Conservation (phyloP, 306 rosid genomes). For the Dryas drummondii region DNA sequence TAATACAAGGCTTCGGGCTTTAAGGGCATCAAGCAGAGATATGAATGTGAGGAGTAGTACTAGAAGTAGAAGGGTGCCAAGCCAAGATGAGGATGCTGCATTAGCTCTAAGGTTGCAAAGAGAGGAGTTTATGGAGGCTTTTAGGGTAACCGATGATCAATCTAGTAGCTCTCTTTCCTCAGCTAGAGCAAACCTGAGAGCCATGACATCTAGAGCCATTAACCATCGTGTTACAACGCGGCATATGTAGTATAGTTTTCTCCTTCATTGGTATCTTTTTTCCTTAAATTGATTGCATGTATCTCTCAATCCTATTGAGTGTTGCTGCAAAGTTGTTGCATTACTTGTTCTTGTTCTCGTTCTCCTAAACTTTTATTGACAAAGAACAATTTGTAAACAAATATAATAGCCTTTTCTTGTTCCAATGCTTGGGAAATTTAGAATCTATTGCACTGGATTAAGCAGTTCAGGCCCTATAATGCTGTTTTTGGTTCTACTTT, state of each 20-base stretch:
- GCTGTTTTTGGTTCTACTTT: no score
- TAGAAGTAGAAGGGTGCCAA: conserved; percentile 52
- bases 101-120: conserved; percentile 83
- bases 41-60: conserved; percentile 24
- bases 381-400: not conserved
- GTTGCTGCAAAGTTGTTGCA: not conserved
- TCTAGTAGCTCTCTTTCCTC: conserved; percentile 30
- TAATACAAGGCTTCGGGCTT: not conserved
- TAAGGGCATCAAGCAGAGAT: conserved; percentile 14
- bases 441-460: no score
- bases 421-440: no score
- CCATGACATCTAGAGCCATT: conserved; percentile 74
- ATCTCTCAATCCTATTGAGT: not conserved
- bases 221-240: conserved; percentile 38
- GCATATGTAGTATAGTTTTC: conserved; percentile 18
- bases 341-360: conserved; percentile 4
- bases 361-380: not conserved
- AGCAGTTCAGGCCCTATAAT: no score
- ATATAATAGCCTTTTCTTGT: no score
- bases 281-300: not conserved
- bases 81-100: conserved; percentile 85
- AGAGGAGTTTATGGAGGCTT: conserved; percentile 74
- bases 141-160: conserved; percentile 44
- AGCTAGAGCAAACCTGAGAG: conserved; percentile 65
- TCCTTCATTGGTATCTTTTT: not conserved